These are phyloP conservation scores for Termitomyces sp. DNA, from an alignment of 768 basidiomycete genomes.

Conservation along the genomic window DNA sequence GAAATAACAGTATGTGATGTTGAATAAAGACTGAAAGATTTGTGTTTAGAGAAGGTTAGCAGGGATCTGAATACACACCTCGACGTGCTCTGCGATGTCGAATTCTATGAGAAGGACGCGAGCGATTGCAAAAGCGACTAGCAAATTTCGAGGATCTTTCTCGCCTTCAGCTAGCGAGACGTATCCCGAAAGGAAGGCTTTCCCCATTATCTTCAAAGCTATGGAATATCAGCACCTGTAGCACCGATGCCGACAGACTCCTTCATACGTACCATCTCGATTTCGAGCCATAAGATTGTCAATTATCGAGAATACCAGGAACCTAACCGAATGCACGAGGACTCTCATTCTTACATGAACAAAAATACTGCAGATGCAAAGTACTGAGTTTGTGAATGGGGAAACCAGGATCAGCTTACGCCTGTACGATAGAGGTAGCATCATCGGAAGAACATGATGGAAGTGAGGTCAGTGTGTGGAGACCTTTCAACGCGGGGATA, in stretches of 20 bases:
- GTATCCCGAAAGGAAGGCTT: conserved; percentile 72
- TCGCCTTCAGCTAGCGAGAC: conserved; percentile 85
- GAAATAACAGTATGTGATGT: conserved; percentile 97
- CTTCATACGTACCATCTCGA: conserved; percentile 46
- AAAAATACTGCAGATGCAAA: conserved; percentile 51
- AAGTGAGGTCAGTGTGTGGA: conserved; percentile 58
- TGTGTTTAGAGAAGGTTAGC: not conserved
- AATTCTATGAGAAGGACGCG: conserved; percentile 87
- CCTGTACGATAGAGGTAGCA: conserved; percentile 57
- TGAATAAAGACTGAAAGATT: conserved; percentile 69
- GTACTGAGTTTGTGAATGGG: conserved; percentile 1
- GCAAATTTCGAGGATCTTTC: conserved; percentile 93
- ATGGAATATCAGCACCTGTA: conserved; percentile 4
- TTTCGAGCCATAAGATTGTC: conserved; percentile 72
- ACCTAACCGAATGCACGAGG: conserved; percentile 77
- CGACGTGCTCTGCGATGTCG: conserved; percentile 65
- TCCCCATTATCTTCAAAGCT: conserved; percentile 71
- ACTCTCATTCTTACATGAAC: conserved; percentile 75
- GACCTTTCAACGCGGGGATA: conserved; percentile 73
- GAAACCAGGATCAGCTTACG: conserved; percentile 24
- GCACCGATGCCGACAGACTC: not conserved
- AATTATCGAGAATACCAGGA: conserved; percentile 74
- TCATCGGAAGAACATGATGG: conserved; percentile 63
- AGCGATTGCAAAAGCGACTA: conserved; percentile 84
- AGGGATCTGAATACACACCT: conserved; percentile 43